Base-by-base conservation (phyloP, 228 moss, liverwort and hornwort genomes). In the Sphagnum fallax region DNA sequence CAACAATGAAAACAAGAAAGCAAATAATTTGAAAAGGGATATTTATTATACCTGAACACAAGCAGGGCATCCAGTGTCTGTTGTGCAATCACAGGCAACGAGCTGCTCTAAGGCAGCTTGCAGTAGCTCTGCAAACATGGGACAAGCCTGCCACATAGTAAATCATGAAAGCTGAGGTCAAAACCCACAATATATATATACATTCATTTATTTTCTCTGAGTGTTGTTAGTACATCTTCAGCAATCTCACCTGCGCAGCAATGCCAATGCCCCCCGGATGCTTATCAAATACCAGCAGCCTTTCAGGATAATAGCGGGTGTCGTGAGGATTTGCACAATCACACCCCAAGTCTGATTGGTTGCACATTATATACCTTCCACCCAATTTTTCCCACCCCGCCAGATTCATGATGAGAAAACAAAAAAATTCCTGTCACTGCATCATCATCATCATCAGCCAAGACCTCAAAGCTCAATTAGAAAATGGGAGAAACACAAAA, bases 261-360 rank as follows among this genome's bases (percentile, higher is more conserved):
- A 95, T 92, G 69, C 95, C 95, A 74, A 95, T 90, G 61, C 95
- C 95, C 66, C 95, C 95, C 57, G 92, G 95, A 85, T 95, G 95
- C 67, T 87, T 88, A 68, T 95, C 95, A 73, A 75, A 95, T 67
- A 95, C 76, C 52, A 95, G 85, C 63, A 95, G 82, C 51, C 95
- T 92, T 75, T 92, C 95, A 53, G 95, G 95, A 51, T 90, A 90
- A 80, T 95, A 95, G 49, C 95, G 90, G 16, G 90, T 84, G 74
- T 92, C 95, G 16, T 83, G 71, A 15, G 92, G 90, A 69, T 95
- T 85, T 13, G 82, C 95, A 73, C 95, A 95, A 58, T 95, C 95
- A 52, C 90, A 87, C 68, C 95, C 95, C 73, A 95, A 69, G 66
- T 95, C 95, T 73, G 87, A 83, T 50, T 88, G 64, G 62, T 89